Evolutionary conservation across 352 stramenopile species (phyloP).

Genomic region (Phytopythium kandeliae): DNA sequence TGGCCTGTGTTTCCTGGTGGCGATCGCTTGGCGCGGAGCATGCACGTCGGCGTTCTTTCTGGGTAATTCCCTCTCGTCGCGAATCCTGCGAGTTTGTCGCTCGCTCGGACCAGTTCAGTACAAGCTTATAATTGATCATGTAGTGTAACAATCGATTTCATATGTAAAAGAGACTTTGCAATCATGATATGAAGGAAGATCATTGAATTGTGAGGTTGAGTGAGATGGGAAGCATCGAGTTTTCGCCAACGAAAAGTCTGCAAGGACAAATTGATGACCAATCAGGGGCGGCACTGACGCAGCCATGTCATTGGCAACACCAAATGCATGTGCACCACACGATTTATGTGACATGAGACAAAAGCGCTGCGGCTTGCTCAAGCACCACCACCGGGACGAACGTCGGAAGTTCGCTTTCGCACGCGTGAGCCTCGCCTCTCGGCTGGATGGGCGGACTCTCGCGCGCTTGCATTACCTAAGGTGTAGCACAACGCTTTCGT

Average conservation of each 20-base stretch:
- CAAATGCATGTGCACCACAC: no score
- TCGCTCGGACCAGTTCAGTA: neutral
- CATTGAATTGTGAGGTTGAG: no score
- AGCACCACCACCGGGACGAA: neutral
- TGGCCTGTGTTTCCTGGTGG: neutral
- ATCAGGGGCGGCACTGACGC: constrained; percentile 8
- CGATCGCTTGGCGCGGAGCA: neutral
- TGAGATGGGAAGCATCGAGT: no score
- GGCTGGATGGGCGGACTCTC: neutral
- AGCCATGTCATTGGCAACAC: constrained; percentile 12
- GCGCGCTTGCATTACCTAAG: neutral
- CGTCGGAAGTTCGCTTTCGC: no score
- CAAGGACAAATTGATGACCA: constrained; percentile 5
- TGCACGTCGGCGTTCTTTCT: neutral
- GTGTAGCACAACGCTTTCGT: no score
- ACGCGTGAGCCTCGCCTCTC: no score
- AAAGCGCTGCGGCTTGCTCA: no score
- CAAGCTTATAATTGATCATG: no score
- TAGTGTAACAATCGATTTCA: neutral
- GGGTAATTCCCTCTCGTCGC: neutral
- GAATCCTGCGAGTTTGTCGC: neutral
- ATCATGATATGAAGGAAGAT: no score
- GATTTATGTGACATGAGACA: neutral
- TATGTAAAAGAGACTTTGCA: no score
- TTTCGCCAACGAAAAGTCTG: neutral